Evolutionary conservation across 495 filamentous ascomycete genomes (phyloP).

Genomic region (Xylaria sp.): DNA sequence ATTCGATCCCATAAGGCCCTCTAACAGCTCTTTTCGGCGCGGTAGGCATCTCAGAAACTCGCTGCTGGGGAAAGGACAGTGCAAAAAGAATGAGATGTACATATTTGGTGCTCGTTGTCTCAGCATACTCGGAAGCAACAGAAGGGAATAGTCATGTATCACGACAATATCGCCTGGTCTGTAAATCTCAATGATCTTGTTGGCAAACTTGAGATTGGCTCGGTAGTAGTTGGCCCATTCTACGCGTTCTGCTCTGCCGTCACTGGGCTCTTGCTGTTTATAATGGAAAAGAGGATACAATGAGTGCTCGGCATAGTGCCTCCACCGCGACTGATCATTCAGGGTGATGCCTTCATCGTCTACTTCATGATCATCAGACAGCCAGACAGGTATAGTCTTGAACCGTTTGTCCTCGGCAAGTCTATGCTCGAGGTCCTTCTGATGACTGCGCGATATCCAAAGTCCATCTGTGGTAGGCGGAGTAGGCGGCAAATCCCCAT

Average conservation of each 20-base stretch:
- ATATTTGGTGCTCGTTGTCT: constrained; percentile 81
- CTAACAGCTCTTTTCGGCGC: constrained; percentile 83
- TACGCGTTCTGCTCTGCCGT: constrained; percentile 78
- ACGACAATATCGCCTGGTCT: constrained; percentile 89
- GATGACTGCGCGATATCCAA: constrained; percentile 68
- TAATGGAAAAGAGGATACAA: constrained; percentile 93
- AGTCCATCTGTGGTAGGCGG: constrained; percentile 68
- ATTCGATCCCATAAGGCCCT: constrained; percentile 86
- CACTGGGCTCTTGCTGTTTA: constrained; percentile 85
- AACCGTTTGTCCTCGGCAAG: constrained; percentile 68
- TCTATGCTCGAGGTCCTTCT: constrained; percentile 70
- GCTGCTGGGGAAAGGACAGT: constrained; percentile 92
- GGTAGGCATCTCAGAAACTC: constrained; percentile 89
- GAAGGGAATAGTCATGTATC: constrained; percentile 90
- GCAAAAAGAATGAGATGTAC: constrained; percentile 90
- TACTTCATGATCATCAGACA: constrained; percentile 72
- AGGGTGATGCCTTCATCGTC: constrained; percentile 68
- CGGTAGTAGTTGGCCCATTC: constrained; percentile 90
- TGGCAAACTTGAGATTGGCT: constrained; percentile 86
- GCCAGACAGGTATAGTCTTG: constrained; percentile 83
- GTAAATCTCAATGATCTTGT: constrained; percentile 83
- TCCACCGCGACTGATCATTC: constrained; percentile 81
- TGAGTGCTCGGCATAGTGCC: constrained; percentile 86
- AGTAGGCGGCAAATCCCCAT: constrained; percentile 61
- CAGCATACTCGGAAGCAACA: constrained; percentile 84